These are phyloP conservation scores for Wilhelminamyces savonicus DNA, from an alignment of 805 yeast species.

Conservation along the genomic window DNA sequence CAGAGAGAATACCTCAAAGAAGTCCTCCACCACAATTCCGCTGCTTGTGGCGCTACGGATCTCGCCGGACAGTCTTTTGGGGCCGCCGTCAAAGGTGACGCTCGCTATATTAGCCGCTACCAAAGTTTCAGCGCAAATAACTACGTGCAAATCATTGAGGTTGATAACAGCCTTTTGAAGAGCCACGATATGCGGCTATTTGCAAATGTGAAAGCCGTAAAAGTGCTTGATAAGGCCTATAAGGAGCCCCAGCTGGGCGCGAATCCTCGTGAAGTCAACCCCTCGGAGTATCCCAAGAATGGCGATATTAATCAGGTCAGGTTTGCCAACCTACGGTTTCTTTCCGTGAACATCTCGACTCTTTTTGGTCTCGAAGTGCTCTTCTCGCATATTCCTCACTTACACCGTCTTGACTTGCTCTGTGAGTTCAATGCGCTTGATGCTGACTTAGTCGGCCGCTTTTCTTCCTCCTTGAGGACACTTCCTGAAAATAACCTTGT, in stretches of 20 bases:
- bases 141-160: slow-evolving; percentile 17
- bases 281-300: background rate
- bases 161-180: slow-evolving; percentile 12
- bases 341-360: slow-evolving; percentile 13
- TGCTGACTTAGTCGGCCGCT: slow-evolving; percentile 1
- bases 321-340: slow-evolving; percentile 2
- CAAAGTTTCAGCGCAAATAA: slow-evolving; percentile 10
- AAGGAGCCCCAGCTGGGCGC: background rate
- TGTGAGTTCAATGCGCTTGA: slow-evolving; percentile 13
- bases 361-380: slow-evolving; percentile 2
- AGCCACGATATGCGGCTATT: slow-evolving; percentile 11
- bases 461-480: slow-evolving; percentile 1
- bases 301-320: background rate
- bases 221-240: slow-evolving; percentile 12
- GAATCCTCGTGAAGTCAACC: background rate
- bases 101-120: slow-evolving; percentile 9
- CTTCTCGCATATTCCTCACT: slow-evolving; percentile 2
- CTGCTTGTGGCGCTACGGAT: slow-evolving; percentile 11
- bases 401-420: slow-evolving; percentile 13
- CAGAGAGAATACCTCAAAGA: slow-evolving; percentile 15
- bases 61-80: slow-evolving; percentile 13
- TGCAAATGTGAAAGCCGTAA: slow-evolving; percentile 11
- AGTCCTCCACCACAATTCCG: slow-evolving; percentile 8
- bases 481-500: background rate
- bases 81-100: slow-evolving; percentile 7